Percentiles rank a stretch among this genome's conserved stretches.
These are phyloP conservation scores for Pichia nakasei DNA, from an alignment of 805 yeast species.

Conservation along the genomic window DNA sequence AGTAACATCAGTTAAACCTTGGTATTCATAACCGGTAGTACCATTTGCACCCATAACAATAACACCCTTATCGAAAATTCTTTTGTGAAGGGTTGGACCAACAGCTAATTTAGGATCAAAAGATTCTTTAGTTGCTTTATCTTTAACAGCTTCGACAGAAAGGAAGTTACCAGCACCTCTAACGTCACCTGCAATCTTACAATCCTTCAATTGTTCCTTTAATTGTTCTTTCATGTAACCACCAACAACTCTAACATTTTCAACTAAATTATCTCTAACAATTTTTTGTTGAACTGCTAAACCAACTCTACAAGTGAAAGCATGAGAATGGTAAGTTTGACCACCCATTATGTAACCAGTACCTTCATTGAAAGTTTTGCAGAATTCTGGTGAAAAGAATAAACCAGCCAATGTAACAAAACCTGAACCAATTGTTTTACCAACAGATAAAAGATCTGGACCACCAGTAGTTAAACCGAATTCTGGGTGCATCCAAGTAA, in stretches of 20 bases:
- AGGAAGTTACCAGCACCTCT: slow-evolving; percentile 59
- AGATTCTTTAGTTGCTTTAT: slow-evolving; percentile 42
- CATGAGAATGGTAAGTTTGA: slow-evolving; percentile 43
- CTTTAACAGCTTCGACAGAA: slow-evolving; percentile 48
- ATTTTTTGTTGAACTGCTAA: slow-evolving; percentile 39
- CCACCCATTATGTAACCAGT: slow-evolving; percentile 35
- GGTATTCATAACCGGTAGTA: slow-evolving; percentile 21
- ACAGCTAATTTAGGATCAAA: slow-evolving; percentile 31
- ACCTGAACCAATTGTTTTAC: slow-evolving; percentile 45
- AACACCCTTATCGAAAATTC: slow-evolving; percentile 38
- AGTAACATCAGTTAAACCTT: slow-evolving; percentile 23
- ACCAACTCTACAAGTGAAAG: slow-evolving; percentile 38
- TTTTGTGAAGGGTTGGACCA: slow-evolving; percentile 27
- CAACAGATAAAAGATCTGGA: slow-evolving; percentile 41
- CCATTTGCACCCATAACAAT: slow-evolving; percentile 40
- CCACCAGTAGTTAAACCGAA: slow-evolving; percentile 29
- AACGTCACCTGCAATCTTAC: slow-evolving; percentile 44
- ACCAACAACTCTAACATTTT: slow-evolving; percentile 37
- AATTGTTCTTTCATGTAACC: slow-evolving; percentile 32
- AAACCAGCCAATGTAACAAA: slow-evolving; percentile 41
- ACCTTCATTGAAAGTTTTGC: slow-evolving; percentile 30
- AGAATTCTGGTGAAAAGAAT: slow-evolving; percentile 32
- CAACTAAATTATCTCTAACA: slow-evolving; percentile 24
- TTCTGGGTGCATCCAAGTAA: slow-evolving; percentile 26
- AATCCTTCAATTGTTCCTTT: slow-evolving; percentile 27